Percentiles rank a stretch among this genome's conserved stretches.
Evolutionary conservation across 2,329 filamentous ascomycete genomes (phyloP).

Genomic region (Aspergillus tamarii): DNA sequence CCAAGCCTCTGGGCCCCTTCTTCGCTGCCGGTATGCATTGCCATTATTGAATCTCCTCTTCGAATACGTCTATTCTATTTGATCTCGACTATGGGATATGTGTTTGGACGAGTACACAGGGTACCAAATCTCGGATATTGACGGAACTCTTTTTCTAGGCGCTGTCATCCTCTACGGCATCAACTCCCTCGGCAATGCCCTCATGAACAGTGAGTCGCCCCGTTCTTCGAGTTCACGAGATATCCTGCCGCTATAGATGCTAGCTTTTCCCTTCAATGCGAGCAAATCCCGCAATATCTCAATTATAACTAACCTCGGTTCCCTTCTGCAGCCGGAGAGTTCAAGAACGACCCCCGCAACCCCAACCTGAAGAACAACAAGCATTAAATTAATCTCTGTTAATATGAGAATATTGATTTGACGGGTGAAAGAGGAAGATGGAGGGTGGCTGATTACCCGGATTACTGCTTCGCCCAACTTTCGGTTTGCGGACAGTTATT

Average conservation of each 20-base stretch:
- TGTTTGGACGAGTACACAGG: slow-evolving; percentile 4
- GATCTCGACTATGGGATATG: background rate
- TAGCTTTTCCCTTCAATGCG: background rate
- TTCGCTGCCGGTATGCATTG: slow-evolving; percentile 81
- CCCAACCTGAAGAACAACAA: slow-evolving; percentile 45
- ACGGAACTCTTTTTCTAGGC: slow-evolving; percentile 56
- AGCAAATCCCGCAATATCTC: background rate
- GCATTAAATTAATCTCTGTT: slow-evolving; percentile 36
- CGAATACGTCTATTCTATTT: background rate
- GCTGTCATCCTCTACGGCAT: slow-evolving; percentile 86
- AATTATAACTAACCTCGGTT: slow-evolving; percentile 26
- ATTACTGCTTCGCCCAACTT: slow-evolving; percentile 28
- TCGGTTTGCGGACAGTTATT: slow-evolving; percentile 34
- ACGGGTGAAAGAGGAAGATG: slow-evolving; percentile 20
- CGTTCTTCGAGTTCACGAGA: background rate
- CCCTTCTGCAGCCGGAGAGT: slow-evolving; percentile 73
- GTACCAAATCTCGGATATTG: slow-evolving; percentile 23
- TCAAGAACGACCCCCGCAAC: slow-evolving; percentile 95
- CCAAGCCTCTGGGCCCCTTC: slow-evolving; percentile 90
- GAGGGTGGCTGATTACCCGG: slow-evolving; percentile 24
- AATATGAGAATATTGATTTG: slow-evolving; percentile 23
- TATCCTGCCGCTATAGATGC: background rate
- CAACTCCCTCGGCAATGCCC: slow-evolving; percentile 77
- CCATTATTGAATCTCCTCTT: background rate
- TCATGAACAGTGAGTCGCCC: slow-evolving; percentile 73